Conservation (phyloP, 768 basidiomycete genomes). For the Gloeophyllum trabeum region DNA sequence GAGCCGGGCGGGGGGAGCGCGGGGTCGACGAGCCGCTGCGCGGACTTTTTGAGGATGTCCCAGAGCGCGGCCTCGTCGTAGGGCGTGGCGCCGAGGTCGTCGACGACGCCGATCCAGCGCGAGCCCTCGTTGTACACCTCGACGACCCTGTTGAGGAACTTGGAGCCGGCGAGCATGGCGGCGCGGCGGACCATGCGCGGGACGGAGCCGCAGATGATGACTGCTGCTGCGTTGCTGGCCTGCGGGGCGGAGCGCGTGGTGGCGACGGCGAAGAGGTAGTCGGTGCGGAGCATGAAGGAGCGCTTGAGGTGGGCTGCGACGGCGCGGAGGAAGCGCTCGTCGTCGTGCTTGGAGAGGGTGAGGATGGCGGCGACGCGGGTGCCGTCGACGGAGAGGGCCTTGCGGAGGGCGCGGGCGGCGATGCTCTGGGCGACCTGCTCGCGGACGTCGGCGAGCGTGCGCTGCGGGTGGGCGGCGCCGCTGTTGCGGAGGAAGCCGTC, state of each 20-base stretch:
- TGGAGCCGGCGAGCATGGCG: constrained; percentile 49
- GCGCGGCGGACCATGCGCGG: constrained; percentile 53
- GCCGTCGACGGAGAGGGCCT: constrained; percentile 38
- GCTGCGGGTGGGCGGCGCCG: too few species aligned
- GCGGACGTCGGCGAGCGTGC: constrained; percentile 52
- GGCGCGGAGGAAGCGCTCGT: constrained; percentile 42
- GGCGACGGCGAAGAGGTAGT: constrained; percentile 43
- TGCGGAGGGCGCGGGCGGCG: constrained; percentile 40
- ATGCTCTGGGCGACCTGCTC: constrained; percentile 48
- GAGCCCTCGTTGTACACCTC: constrained; percentile 22
- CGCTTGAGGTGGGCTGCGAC: constrained; percentile 38
- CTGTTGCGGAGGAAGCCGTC: too few species aligned
- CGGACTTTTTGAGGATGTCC: constrained; percentile 60
- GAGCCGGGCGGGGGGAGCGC: constrained; percentile 55
- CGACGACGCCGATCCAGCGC: constrained; percentile 33
- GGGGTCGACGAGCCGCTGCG: constrained; percentile 48
- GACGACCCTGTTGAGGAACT: constrained; percentile 55
- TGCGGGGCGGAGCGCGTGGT: constrained; percentile 25
- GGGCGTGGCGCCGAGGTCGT: constrained; percentile 37
- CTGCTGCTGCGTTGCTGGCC: constrained; percentile 17
- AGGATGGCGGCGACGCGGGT: constrained; percentile 48
- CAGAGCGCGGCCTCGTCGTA: constrained; percentile 60
- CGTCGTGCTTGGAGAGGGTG: constrained; percentile 45
- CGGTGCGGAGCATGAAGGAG: constrained; percentile 25
- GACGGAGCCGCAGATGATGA: constrained; percentile 50